Evolutionary conservation across 169 alveolate species (phyloP), one percentile per base, ranked within the genome.

Genomic region (Theileria sp.): DNA sequence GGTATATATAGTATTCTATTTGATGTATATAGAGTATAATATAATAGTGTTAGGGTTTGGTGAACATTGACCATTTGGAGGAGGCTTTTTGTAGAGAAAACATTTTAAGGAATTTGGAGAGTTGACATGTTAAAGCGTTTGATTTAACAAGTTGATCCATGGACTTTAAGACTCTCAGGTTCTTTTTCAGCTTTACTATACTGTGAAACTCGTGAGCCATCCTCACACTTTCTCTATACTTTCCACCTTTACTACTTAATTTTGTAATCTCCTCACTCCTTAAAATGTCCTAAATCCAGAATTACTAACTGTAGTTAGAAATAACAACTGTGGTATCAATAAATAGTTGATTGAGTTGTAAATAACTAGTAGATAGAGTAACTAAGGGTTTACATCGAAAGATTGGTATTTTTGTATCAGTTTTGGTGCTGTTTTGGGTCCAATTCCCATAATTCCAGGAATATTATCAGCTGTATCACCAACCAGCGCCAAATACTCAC

Each of bases 391-490:
- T 60, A 87, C 89, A 51, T 91, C 88, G 68, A 91, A 86, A 25
- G 86, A 70, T 25, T 61, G 36, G 67, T 77, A 87, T 72, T 91
- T 87, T 56, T 86, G 80, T 26, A 91, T 83, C 26, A 91, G 85
- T 51, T 70, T 66, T 19, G 90, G 92, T n/a, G 93, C 92, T 23
- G 93, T 91, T 65, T 91, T 87, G 15, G 92, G 93, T n/a, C 94
- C 94, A 23, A 91, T 86, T 67, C 87, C 88, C 81, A 90, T 87
- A 19, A 91, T 81, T 5, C 94, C 94, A 26, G 93, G 87, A 32
- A 91, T 87, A 21, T 88, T 88, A 75, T 91, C 94, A 5, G 93
- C 86, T 32, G 89, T 54, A 75, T 91, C 94, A 34, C 94, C 94
- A 50, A 87, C 92, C 26, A 91, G 74, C 15, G 92, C 92, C 60